These are phyloP conservation scores for Silene coronaria DNA, from an alignment of 179 eudicot genomes.

Conservation along the genomic window DNA sequence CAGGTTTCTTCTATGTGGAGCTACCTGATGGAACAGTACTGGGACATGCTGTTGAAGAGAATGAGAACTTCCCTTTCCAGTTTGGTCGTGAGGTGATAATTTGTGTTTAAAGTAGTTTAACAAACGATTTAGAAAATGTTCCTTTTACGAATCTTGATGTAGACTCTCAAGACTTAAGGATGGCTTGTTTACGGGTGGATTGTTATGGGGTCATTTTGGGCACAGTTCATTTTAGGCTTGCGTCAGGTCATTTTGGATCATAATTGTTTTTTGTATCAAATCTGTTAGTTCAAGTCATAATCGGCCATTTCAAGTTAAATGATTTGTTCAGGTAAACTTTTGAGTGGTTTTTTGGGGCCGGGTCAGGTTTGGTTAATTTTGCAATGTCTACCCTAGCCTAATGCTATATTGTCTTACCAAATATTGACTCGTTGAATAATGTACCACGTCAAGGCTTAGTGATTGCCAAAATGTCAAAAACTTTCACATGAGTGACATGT, in stretches of 20 bases:
- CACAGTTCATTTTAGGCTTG: no score
- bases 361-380: background rate
- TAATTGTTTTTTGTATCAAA: background rate
- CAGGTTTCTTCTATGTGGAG: constrained; percentile 81
- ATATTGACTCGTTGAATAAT: background rate
- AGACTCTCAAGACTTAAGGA: background rate
- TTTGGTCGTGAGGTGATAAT: constrained; percentile 86
- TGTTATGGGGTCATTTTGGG: background rate
- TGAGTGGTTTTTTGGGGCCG: background rate
- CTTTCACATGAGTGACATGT: background rate
- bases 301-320: background rate
- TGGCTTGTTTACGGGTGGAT: background rate
- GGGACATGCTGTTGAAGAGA: constrained; percentile 63
- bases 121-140: background rate
- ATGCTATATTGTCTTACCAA: background rate
- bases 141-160: background rate
- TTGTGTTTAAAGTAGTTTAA: background rate
- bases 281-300: no score
- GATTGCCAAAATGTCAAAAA: background rate
- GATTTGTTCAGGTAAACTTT: no score
- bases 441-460: background rate
- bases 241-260: background rate
- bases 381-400: background rate
- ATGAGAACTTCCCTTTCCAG: constrained; percentile 75
- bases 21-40: constrained; percentile 72